phyloP scores from a whole-genome alignment of 257 asterid species.

The Solanum rostratum region DNA sequence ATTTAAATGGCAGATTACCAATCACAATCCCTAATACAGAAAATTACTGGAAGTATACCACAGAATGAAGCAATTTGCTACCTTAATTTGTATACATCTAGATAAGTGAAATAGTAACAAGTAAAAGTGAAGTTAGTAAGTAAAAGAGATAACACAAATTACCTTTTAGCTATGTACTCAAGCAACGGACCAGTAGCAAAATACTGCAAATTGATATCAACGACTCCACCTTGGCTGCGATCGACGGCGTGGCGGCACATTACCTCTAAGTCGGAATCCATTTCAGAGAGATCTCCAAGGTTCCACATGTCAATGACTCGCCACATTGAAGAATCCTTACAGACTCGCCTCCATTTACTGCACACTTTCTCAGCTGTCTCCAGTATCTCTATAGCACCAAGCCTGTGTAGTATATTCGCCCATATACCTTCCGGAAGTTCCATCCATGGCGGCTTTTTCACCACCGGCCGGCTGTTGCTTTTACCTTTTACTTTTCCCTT shows the following conservation, averaged over 20 bases:
- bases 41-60: background rate
- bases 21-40: background rate
- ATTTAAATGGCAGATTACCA: background rate
- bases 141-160: background rate
- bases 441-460: conserved; percentile 26
- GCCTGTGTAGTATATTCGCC: conserved; percentile 29
- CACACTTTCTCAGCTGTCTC: conserved; percentile 31
- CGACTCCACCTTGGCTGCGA: background rate
- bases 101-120: too few relatives aligned
- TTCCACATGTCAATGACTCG: conserved; percentile 18
- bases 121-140: too few relatives aligned
- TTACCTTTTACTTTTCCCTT: background rate
- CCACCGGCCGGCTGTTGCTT: background rate
- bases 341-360: conserved; percentile 31
- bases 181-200: background rate
- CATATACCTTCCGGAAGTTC: conserved; percentile 41
- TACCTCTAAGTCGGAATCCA: background rate
- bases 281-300: background rate
- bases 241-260: conserved; percentile 10
- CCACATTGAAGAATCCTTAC: conserved; percentile 41
- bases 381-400: conserved; percentile 31
- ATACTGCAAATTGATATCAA: background rate
- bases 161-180: background rate
- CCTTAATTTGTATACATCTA: background rate
- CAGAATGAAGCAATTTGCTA: background rate